phyloP scores from a whole-genome alignment of 192 early-diverging fungal species.

The Umbelopsis ramanniana region DNA sequence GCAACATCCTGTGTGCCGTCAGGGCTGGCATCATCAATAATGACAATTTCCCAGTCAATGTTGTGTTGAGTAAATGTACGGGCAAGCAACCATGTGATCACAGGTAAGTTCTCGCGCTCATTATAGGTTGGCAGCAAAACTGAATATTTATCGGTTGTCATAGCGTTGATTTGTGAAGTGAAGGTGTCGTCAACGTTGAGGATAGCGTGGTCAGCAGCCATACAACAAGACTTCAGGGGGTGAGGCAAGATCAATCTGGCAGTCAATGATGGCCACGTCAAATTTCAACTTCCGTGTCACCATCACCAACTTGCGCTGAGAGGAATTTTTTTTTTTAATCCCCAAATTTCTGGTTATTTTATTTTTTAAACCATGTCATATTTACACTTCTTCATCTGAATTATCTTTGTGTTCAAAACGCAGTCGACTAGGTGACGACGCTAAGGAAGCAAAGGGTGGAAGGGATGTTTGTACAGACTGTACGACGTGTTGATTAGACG shows the following conservation, averaged over 20 bases:
- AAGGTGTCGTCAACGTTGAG: slow-evolving; percentile 34
- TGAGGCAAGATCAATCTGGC: slow-evolving; percentile 7
- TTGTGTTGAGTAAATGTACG: slow-evolving; percentile 84
- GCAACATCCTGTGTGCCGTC: slow-evolving; percentile 96
- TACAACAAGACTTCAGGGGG: slow-evolving; percentile 6
- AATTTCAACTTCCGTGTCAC: slow-evolving; percentile 17
- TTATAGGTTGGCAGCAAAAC: slow-evolving; percentile 99
- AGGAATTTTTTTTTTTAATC: background rate
- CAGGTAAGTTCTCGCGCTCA: slow-evolving; percentile 95
- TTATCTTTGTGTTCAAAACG: slow-evolving; percentile 6
- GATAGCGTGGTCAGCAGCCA: slow-evolving; percentile 38
- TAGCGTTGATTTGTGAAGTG: slow-evolving; percentile 6
- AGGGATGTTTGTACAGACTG: slow-evolving; percentile 5
- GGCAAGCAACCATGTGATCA: slow-evolving; percentile 90
- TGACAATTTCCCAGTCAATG: slow-evolving; percentile 95
- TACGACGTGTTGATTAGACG: background rate
- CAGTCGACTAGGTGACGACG: slow-evolving; percentile 2
- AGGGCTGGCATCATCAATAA: slow-evolving; percentile 95
- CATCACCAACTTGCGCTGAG: background rate
- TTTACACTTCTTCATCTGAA: slow-evolving; percentile 10
- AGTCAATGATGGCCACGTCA: slow-evolving; percentile 21
- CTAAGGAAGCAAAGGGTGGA: slow-evolving; percentile 22
- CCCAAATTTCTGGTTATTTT: background rate
- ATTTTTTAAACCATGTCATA: background rate
- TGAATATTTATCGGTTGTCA: slow-evolving; percentile 74